Base-by-base conservation (phyloP, 2,329 filamentous ascomycete species). In the Gnomoniopsis sp. region DNA sequence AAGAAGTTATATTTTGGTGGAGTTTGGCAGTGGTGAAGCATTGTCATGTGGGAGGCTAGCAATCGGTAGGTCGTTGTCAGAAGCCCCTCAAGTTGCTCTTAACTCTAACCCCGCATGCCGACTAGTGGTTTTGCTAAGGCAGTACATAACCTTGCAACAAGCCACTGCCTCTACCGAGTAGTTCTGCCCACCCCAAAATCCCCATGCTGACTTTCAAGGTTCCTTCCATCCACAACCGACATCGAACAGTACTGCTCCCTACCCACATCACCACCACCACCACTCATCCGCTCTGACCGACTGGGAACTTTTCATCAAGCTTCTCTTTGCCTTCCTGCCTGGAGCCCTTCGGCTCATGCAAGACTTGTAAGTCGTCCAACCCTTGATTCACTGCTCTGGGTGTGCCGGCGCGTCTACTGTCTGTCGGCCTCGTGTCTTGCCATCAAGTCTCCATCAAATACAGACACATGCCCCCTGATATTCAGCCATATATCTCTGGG, bases 351-450 rank as follows among this genome's bases (percentile, higher is more conserved):
- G 15, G 71, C 78, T 76, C 71, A 79, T 81, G 77, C 78, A 79
- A 81, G 77, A 78, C 73, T 78, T 75, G 79, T 81, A 74, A 78
- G 79, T 81, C 61, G 59, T 65, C 63, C 65, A 61, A 65, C 68
- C 64, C 58, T 66, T 65, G 65, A 64, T 65, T 53, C 48, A 53
- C 43, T 49, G 61, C 60, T 65, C 63, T 68, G 63, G 62, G 44
- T 65, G 66, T 60, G 59, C 61, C 59, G 62, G 60, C 53, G 50
- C 64, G 66, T 56, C 49, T 50, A 49, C 57, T 47, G 64, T 63
- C 68, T 66, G 63, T 65, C 67, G 22, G 66, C 68, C 66, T 68
- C 49, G 53, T 65, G 68, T 70, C 68, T 65, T 68, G 67, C 68
- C 67, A 64, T 64, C 70, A 71, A 71, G 68, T 70, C 67, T 69